Base-by-base conservation (phyloP, 352 stramenopile species). In the Globisporangium rhizosaccharum region DNA sequence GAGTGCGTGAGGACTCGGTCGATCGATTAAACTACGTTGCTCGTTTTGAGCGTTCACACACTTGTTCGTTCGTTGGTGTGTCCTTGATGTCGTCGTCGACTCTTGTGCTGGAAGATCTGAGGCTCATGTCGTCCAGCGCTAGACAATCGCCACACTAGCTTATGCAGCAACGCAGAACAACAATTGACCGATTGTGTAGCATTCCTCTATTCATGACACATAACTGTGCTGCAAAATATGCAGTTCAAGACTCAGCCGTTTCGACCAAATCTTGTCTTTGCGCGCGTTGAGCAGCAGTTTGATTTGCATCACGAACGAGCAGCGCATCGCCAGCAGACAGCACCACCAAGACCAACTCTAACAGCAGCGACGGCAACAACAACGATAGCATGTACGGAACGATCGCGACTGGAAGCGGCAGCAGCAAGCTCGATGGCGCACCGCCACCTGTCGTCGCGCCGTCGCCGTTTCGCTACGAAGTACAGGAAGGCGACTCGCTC, bases 381-480 rank as follows among this genome's bases (percentile, higher is more conserved):
- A 42, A 17, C 23, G 26, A 20, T 14, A 23, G n/a, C 45, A 85
- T 86, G 76, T 86, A 86, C 61, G 76, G 76, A 44, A 82, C 76
- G 6, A 67, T 86, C 53, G 69, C 64, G 49, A 53, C 67, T 8
- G 48, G 48, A 44, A 44, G 57, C 36, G 65, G 65, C 64, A 61
- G 70, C 54, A 47, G 60, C 36, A 48, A 68, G 59, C 33, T 49
- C 47, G 23, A 45, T 28, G 47, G 39, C 7, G 30, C 54, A 7
- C 39, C 73, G 6, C 71, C 78, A 15, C 56, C 72, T 14, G 55
- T 62, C 11, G 68, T 56, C 30, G 51, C 70, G 42, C 67, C 71
- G 51, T 87, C 80, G 30, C 74, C 79, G 15, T 92, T 91, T 66
- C 82, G 81, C 26, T 93, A 93, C 67, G 64, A 73, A 44, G 84